Evolutionary conservation across 148 eudicot species (phyloP).

Genomic region (Rhododendron henanense): DNA sequence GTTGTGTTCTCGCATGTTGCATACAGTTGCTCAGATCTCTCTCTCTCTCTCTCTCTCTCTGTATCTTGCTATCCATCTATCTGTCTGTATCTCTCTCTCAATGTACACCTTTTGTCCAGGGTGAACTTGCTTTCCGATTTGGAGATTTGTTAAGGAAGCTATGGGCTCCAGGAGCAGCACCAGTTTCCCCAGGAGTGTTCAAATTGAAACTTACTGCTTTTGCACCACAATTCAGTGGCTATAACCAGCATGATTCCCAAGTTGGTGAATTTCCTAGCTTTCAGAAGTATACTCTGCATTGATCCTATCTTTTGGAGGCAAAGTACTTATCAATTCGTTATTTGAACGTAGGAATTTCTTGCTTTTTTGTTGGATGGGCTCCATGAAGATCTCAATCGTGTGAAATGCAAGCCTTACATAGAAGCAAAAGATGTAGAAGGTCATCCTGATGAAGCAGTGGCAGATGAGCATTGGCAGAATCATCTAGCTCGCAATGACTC

Average conservation of each 20-base stretch:
- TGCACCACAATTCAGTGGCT: constrained; percentile 82
- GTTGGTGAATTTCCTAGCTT: constrained; percentile 27
- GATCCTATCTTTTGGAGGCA: not conserved
- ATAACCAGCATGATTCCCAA: constrained; percentile 93
- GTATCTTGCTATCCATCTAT: too few relatives aligned
- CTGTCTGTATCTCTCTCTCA: not conserved
- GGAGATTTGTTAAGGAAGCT: constrained; percentile 75
- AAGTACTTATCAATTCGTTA: not conserved
- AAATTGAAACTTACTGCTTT: constrained; percentile 59
- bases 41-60: not conserved
- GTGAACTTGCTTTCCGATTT: constrained; percentile 79
- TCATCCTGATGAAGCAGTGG: constrained; percentile 54
- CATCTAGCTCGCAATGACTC: constrained; percentile 84
- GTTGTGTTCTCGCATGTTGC: not conserved
- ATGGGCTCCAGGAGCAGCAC: constrained; percentile 58
- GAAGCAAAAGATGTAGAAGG: constrained; percentile 55
- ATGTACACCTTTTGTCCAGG: constrained; percentile 33
- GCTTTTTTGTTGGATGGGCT: constrained; percentile 88
- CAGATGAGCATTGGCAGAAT: constrained; percentile 75
- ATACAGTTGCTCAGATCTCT: not conserved
- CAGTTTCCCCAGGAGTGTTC: constrained; percentile 57
- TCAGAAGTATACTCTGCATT: not conserved
- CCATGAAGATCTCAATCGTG: constrained; percentile 91
- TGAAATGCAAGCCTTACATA: constrained; percentile 61
- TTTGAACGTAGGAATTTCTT: constrained; percentile 61